phyloP scores from a whole-genome alignment of 2,329 filamentous ascomycete genomes.

The Dryadomyces quercivorus region DNA sequence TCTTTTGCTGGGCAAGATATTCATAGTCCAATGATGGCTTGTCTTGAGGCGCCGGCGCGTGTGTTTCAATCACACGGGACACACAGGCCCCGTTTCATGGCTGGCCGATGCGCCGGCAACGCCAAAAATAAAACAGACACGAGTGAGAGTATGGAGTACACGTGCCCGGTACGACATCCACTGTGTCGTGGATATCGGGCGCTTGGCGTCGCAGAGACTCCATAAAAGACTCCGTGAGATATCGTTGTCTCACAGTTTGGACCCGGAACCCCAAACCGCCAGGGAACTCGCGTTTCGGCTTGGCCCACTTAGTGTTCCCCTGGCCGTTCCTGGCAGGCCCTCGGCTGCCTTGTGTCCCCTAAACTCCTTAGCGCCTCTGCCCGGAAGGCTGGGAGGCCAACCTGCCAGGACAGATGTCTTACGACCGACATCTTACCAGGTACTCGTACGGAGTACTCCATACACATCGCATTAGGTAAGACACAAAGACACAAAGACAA shows the following conservation, averaged over 20 bases:
- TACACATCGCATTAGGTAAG: too few relatives aligned
- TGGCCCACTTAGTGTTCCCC: not conserved
- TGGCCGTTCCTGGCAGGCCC: not conserved
- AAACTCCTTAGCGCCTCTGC: not conserved
- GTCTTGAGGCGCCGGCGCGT: constrained; percentile 11
- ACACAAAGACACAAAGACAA: too few relatives aligned
- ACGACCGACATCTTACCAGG: too few relatives aligned
- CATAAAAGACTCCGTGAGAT: too few relatives aligned
- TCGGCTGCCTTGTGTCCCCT: not conserved
- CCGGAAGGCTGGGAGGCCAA: not conserved
- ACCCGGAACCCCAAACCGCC: not conserved
- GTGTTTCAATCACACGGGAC: constrained; percentile 11
- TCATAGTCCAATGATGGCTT: constrained; percentile 6
- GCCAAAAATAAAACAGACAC: not conserved
- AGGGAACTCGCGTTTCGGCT: not conserved
- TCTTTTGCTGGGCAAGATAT: not conserved
- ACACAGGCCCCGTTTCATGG: constrained; percentile 10
- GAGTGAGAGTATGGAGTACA: not conserved
- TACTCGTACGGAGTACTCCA: too few relatives aligned
- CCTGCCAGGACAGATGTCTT: too few relatives aligned
- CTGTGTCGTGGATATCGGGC: too few relatives aligned
- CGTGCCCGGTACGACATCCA: too few relatives aligned
- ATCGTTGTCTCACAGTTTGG: not conserved
- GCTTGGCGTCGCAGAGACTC: too few relatives aligned
- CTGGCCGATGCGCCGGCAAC: not conserved